Base-by-base conservation (phyloP, 257 asterid species). In the Primulina huaijiensis region DNA sequence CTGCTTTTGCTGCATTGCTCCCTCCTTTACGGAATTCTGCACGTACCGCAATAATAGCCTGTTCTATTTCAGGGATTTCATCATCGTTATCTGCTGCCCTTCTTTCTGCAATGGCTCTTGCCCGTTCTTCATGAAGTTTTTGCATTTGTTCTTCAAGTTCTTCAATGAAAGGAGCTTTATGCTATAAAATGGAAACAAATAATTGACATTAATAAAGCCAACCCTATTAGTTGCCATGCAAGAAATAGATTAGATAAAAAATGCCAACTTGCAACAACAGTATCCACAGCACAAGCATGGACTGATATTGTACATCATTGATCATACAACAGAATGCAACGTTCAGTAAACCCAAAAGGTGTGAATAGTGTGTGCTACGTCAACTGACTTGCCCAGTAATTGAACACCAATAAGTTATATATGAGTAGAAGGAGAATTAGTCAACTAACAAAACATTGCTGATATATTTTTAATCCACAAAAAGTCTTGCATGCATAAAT, bases 91-190 rank as follows among this genome's bases (percentile, higher is more conserved):
- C 97, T 67, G 95, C 95, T 60, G 83, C 68, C 79, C 97, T 84
- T 82, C 99, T 88, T 76, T 91, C 96, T 50, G 72, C 23, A 64
- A 86, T 81, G 65, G 97, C 85, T 52, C 78, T 86, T 35, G 97
- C 97, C 69, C 93, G 95, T 71, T 92, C 85, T 85, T 91, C 91
- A 21, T 89, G 90, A 80, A 91, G 95, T 71, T 91, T 83, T 79
- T 86, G 95, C 86, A 91, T 84, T 70, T 86, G 96, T 64, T 92
- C 96, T 77, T 91, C 99, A 55, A 94, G 96, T 82, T 94, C 97
- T 82, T 91, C 97, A 25, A 94, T 91, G 78, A 69, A 89, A 64
- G 97, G 97, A 62, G 93, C 96, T 79, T 90, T 91, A 84, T 94
- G 85, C 99, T 94, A 90, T 76, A 77, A 82, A 46, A 67, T 16